These are phyloP conservation scores for Lathyrus oleraceus DNA, from an alignment of 306 rosid species.

Conservation along the genomic window DNA sequence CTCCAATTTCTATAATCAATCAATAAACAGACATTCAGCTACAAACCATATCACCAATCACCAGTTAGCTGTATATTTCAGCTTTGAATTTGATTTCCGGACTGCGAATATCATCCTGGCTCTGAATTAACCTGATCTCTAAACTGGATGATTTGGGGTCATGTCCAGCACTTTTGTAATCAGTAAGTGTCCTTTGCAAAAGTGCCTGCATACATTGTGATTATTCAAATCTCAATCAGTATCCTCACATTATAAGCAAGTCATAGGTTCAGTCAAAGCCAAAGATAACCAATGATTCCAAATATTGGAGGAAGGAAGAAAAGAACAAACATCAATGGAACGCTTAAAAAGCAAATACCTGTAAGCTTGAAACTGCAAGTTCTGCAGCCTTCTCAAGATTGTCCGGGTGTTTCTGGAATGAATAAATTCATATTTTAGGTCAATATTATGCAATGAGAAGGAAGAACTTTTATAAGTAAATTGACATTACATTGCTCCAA, in stretches of 20 bases:
- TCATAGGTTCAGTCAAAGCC: background rate
- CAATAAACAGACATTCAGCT: constrained; percentile 9
- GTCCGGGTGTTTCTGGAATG: constrained; percentile 31
- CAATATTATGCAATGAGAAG: background rate
- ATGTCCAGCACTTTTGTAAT: constrained; percentile 61
- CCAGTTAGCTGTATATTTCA: constrained; percentile 50
- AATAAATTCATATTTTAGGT: background rate
- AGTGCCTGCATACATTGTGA: constrained; percentile 53
- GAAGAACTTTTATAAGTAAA: constrained; percentile 1
- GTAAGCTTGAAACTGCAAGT: constrained; percentile 27
- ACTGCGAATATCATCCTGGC: constrained; percentile 71
- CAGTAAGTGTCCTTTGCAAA: constrained; percentile 62
- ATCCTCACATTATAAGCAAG: background rate
- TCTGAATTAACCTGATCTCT: constrained; percentile 79
- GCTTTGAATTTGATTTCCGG: constrained; percentile 58
- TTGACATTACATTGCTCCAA: constrained; percentile 35
- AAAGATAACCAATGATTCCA: constrained; percentile 10
- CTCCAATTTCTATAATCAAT: constrained; percentile 26
- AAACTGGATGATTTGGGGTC: constrained; percentile 69
- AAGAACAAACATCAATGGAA: background rate
- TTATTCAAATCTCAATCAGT: background rate
- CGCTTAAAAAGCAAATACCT: background rate
- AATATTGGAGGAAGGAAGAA: background rate
- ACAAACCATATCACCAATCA: constrained; percentile 24
- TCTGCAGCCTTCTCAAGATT: constrained; percentile 36